Evolutionary conservation across 768 basidiomycete genomes (phyloP).

Genomic region (Rhodosporidiobolus sp.): DNA sequence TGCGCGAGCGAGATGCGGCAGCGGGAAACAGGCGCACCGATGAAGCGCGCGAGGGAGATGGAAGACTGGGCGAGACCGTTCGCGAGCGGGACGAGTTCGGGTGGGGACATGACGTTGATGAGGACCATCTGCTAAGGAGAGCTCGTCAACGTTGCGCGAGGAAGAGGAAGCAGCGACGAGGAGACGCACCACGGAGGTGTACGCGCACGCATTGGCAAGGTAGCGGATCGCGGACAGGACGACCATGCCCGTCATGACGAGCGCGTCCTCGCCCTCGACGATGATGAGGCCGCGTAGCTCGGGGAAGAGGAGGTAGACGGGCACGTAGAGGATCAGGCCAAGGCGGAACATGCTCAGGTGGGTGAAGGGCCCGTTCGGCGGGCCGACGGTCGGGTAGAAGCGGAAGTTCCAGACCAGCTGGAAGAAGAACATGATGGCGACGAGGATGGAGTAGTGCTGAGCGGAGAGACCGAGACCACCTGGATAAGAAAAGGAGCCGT

Average conservation of each 20-base stretch:
- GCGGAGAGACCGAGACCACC: conserved; percentile 92
- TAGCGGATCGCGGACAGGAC: conserved; percentile 43
- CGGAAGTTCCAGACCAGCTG: conserved; percentile 48
- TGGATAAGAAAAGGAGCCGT: conserved; percentile 57
- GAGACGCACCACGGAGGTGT: conserved; percentile 84
- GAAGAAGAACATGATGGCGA: conserved; percentile 54
- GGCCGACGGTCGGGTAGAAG: conserved; percentile 50
- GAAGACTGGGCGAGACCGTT: conserved; percentile 96
- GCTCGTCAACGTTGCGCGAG: conserved; percentile 5
- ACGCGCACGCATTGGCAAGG: conserved; percentile 60
- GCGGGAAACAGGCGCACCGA: conserved; percentile 51
- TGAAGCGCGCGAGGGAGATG: conserved; percentile 85
- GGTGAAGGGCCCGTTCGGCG: conserved; percentile 49
- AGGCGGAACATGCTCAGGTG: conserved; percentile 65
- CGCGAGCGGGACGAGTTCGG: conserved; percentile 78
- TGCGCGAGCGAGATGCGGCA: conserved; percentile 55
- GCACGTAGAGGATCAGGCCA: conserved; percentile 52
- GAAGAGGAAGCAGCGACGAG: conserved; percentile 56
- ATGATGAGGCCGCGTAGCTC: conserved; percentile 40
- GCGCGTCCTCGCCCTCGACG: conserved; percentile 56
- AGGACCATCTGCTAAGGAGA: conserved; percentile 24
- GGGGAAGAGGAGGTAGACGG: conserved; percentile 43
- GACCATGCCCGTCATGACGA: conserved; percentile 74
- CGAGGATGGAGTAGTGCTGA: conserved; percentile 85
- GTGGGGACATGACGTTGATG: conserved; percentile 72